Evolutionary conservation across 2,329 filamentous ascomycete species (phyloP).

Genomic region (Ilyonectria destructans): DNA sequence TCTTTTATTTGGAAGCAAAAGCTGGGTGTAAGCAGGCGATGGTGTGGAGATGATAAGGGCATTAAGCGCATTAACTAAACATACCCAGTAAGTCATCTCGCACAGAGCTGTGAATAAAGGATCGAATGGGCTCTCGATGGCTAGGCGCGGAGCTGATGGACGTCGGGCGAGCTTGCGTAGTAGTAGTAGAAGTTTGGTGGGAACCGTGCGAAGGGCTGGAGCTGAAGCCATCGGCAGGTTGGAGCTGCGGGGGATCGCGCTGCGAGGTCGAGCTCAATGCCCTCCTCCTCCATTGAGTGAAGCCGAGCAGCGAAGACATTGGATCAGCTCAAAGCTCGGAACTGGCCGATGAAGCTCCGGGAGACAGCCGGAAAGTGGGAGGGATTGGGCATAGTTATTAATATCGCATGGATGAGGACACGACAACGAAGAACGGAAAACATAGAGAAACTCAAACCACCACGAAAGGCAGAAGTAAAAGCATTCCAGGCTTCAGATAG

Average conservation of each 20-base stretch:
- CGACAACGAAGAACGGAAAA: constrained; percentile 8
- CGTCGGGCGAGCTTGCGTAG: constrained; percentile 55
- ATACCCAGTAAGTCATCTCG: constrained; percentile 71
- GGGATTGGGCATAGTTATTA: constrained; percentile 23
- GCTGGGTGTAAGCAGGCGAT: background rate
- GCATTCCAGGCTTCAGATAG: constrained; percentile 43
- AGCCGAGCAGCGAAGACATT: constrained; percentile 67
- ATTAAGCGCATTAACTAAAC: constrained; percentile 36
- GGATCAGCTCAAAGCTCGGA: constrained; percentile 33
- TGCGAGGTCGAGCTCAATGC: constrained; percentile 57
- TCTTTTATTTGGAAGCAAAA: background rate
- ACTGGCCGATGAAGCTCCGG: constrained; percentile 32
- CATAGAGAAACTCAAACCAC: constrained; percentile 9
- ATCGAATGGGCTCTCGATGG: constrained; percentile 78
- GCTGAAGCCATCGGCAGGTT: constrained; percentile 49
- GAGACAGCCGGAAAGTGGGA: constrained; percentile 17
- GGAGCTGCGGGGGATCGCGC: constrained; percentile 44
- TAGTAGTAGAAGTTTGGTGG: constrained; percentile 37
- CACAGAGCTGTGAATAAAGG: constrained; percentile 78
- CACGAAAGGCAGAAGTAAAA: constrained; percentile 27
- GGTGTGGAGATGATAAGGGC: no score
- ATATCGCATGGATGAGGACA: constrained; percentile 43
- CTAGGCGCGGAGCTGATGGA: constrained; percentile 55
- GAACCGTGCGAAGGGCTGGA: constrained; percentile 44
- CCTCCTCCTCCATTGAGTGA: constrained; percentile 66